Percentiles rank a stretch among this genome's conserved stretches.
These are phyloP conservation scores for Hypoxylon sp. DNA, from an alignment of 2,329 filamentous ascomycete species.

Conservation along the genomic window DNA sequence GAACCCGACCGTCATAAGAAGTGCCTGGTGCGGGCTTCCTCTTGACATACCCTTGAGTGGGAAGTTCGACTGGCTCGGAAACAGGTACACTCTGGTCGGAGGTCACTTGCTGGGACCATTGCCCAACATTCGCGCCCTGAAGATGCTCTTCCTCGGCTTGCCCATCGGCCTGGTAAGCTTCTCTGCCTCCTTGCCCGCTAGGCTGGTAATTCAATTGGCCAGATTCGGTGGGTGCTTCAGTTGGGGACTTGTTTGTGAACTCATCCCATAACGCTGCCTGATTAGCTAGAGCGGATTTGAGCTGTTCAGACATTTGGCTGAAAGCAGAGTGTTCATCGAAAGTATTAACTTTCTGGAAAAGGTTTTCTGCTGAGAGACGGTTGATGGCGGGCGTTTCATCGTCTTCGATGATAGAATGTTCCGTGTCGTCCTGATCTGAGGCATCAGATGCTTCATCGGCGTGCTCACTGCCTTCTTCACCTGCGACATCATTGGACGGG, in stretches of 20 bases:
- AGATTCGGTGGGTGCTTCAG: constrained; percentile 2
- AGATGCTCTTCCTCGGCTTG: constrained; percentile 10
- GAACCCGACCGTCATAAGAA: constrained; percentile 29
- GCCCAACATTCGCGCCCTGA: constrained; percentile 17
- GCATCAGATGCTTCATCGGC: not conserved
- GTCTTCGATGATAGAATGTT: not conserved
- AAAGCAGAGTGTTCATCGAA: constrained; percentile 29
- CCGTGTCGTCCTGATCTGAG: constrained; percentile 2
- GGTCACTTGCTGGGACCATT: constrained; percentile 16
- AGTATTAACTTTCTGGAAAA: constrained; percentile 22
- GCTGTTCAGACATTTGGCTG: constrained; percentile 43
- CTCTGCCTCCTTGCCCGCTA: not conserved
- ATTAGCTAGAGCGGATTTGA: constrained; percentile 47
- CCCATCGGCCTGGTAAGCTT: constrained; percentile 11
- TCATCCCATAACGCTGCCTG: constrained; percentile 44
- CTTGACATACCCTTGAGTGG: constrained; percentile 42
- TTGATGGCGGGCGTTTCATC: constrained; percentile 19
- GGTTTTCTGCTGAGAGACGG: constrained; percentile 13
- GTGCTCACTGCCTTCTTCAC: constrained; percentile 13
- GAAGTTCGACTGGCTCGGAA: constrained; percentile 38
- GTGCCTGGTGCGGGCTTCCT: constrained; percentile 45
- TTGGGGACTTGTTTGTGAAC: constrained; percentile 24
- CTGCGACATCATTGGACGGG: constrained; percentile 3
- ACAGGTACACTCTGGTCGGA: not conserved
- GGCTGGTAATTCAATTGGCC: constrained; percentile 16